phyloP scores from a whole-genome alignment of 2,329 filamentous ascomycete genomes.

The Clonostachys byssicola region DNA sequence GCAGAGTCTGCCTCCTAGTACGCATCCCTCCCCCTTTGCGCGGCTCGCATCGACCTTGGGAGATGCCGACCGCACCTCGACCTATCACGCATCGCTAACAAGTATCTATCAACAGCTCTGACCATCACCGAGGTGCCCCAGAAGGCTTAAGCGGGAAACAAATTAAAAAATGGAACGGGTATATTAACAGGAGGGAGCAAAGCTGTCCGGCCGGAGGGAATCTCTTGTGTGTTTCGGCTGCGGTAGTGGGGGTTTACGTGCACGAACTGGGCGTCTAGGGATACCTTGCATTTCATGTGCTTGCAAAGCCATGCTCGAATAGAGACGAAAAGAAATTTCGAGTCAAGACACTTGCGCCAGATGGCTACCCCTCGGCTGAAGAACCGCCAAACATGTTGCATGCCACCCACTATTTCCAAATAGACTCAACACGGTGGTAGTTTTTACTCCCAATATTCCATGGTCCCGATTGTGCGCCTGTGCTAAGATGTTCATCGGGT shows the following conservation, averaged over 20 bases:
- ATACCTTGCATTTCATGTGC: conserved; percentile 43
- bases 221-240: too few relatives aligned
- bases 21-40: conserved; percentile 27
- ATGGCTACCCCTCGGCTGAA: too few relatives aligned
- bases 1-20: conserved; percentile 97
- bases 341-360: background rate
- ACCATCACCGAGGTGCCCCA: conserved; percentile 50
- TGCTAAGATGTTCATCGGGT: too few relatives aligned
- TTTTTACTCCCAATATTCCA: too few relatives aligned
- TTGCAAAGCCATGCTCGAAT: conserved; percentile 5
- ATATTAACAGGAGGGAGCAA: background rate
- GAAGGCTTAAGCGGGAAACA: conserved; percentile 38
- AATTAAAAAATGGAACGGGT: conserved; percentile 11
- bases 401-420: too few relatives aligned
- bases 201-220: conserved; percentile 6
- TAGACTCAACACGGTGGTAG: too few relatives aligned
- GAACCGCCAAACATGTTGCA: too few relatives aligned
- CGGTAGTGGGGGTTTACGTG: conserved; percentile 24
- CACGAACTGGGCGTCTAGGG: conserved; percentile 50
- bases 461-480: too few relatives aligned
- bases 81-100: background rate
- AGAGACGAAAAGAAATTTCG: background rate
- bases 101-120: conserved; percentile 30
- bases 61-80: background rate
- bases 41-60: conserved; percentile 1